Evolutionary conservation across 768 basidiomycete species (phyloP), one percentile per base, ranked within the genome.

Genomic region (Rhodotorula paludigena): DNA sequence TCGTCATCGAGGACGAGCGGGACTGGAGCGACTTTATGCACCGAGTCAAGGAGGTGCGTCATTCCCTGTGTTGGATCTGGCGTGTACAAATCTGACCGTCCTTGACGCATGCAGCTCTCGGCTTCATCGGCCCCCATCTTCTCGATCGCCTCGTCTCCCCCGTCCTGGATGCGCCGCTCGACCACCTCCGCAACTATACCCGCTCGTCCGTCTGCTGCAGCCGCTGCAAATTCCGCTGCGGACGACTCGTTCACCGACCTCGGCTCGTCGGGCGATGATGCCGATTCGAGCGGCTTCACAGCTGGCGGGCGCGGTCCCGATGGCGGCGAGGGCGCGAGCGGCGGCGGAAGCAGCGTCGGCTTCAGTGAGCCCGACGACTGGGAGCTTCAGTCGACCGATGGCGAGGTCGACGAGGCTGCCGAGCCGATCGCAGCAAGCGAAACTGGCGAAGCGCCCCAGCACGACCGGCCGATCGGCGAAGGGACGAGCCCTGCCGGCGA

Each of bases 1-100:
- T 99, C 77, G 76, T 97, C 72, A 87, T 88, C 77, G 84, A 84
- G 74, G 85, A 89, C 75, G 88, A 90, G 79, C 81, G 76, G 25
- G 94, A 98, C 60, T 98, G 91, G 89, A 77, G 82, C 23, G 91
- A 97, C 78, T 84, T 97, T 62, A 82, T 85, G 69, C 80, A 78
- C 64, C 81, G 90, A 57, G 86, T 90, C 42, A 82, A 80, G 3
- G 86, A 89, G 79, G 92, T 94, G 58, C 35, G 71, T n/a, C n/a
- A n/a, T 58, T 11, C 1, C 10, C 11, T 1, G 32, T 25, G 12
- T 25, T 35, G 0, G 42, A 20, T 33, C 32, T 39, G 21, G 28
- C 42, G 42, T 28, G n/a, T 18, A 12, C 35, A 63, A 32, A 52
- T 55, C 41, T 28, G 16, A 35, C 9, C 11, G 16, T 18, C 15